Percentiles rank a stretch among this genome's conserved stretches.
Evolutionary conservation across 192 early-diverging fungal genomes (phyloP).

Genomic region (Backusella tuberculispora): DNA sequence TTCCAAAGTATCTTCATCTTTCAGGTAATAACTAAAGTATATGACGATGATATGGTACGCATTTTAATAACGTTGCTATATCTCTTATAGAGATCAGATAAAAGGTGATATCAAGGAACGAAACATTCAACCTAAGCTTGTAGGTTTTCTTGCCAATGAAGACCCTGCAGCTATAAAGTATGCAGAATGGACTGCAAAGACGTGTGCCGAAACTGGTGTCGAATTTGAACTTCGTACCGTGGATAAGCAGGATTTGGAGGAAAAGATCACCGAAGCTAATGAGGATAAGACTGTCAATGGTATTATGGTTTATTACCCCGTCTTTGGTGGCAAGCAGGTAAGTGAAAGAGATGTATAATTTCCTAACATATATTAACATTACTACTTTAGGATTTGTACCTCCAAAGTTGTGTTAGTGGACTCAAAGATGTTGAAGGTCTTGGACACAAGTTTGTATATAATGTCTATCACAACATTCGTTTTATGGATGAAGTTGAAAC

Average conservation of each 20-base stretch:
- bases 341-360: neutral
- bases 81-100: conserved; percentile 52
- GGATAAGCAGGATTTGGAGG: conserved; percentile 82
- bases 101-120: conserved; percentile 67
- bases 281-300: conserved; percentile 84
- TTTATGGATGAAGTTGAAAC: conserved; percentile 81
- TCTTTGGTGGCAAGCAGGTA: conserved; percentile 91
- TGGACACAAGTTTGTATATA: conserved; percentile 92
- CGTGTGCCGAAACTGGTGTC: conserved; percentile 88
- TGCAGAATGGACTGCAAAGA: conserved; percentile 94
- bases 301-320: conserved; percentile 99
- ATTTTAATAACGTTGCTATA: neutral
- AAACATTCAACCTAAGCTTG: conserved; percentile 70
- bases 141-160: conserved; percentile 95
- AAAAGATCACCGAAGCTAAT: conserved; percentile 87
- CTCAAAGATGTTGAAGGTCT: conserved; percentile 97
- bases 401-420: conserved; percentile 88
- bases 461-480: conserved; percentile 87
- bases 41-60: neutral
- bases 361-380: neutral
- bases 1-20: conserved; percentile 62
- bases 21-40: conserved; percentile 52
- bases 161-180: conserved; percentile 93
- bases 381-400: conserved; percentile 76
- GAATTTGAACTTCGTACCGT: conserved; percentile 90